Conservation (phyloP, 352 stramenopile genomes). For the Globisporangium apiculatum region DNA sequence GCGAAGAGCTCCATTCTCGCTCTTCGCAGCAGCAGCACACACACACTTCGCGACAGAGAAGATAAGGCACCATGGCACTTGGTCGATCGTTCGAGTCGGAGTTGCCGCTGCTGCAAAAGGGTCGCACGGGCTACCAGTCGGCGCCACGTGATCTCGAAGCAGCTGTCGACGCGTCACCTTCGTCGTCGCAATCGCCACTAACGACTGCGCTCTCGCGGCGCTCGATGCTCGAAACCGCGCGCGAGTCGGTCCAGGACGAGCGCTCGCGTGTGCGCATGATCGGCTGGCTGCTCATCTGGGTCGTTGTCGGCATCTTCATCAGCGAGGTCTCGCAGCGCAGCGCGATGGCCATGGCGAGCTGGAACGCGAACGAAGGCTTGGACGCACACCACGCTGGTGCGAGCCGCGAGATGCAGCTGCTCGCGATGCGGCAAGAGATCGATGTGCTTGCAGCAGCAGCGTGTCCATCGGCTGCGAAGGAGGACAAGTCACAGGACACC, state of each 20-base stretch:
- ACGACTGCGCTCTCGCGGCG: too few relatives aligned
- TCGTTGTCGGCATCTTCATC: constrained; percentile 41
- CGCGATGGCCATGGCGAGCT: constrained; percentile 8
- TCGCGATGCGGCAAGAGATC: constrained; percentile 42
- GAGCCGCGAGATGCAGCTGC: constrained; percentile 22
- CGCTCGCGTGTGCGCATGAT: constrained; percentile 30
- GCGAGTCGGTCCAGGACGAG: constrained; percentile 22
- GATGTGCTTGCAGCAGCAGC: constrained; percentile 43
- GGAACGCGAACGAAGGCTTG: not conserved
- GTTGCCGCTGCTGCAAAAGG: constrained; percentile 18
- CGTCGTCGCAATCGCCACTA: not conserved
- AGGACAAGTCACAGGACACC: not conserved
- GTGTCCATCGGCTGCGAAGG: constrained; percentile 9
- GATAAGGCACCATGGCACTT: not conserved
- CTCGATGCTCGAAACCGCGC: too few relatives aligned
- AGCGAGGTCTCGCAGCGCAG: constrained; percentile 20
- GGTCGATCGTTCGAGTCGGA: constrained; percentile 4
- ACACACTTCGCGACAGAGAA: not conserved
- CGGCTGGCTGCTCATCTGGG: constrained; percentile 38
- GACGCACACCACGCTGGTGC: constrained; percentile 19
- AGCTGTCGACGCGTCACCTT: too few relatives aligned
- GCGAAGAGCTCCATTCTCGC: not conserved
- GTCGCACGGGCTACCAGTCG: constrained; percentile 2
- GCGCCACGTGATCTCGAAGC: not conserved
- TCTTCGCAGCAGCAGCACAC: not conserved